Evolutionary conservation across 768 basidiomycete genomes (phyloP).

Genomic region (Trametes sanguinea): DNA sequence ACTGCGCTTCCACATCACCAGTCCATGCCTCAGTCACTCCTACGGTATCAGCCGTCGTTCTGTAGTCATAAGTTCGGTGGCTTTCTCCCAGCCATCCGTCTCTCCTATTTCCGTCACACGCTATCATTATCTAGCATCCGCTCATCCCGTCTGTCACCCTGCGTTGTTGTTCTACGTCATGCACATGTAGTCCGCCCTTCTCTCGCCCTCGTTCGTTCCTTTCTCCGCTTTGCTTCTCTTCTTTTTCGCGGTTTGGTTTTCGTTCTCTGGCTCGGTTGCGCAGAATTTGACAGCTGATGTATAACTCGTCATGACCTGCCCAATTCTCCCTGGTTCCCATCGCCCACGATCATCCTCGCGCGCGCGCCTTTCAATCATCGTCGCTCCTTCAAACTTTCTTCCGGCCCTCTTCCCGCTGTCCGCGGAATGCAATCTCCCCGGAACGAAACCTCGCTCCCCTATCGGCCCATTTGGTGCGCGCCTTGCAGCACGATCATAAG

Average conservation of each 20-base stretch:
- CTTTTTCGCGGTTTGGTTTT: not conserved
- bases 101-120: conserved; percentile 12
- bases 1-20: not conserved
- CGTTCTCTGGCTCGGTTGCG: conserved; percentile 3
- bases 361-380: not conserved
- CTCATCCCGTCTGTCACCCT: conserved; percentile 1
- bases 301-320: conserved; percentile 18
- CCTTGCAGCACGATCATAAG: conserved; percentile 60
- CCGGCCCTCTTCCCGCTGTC: not conserved
- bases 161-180: conserved; percentile 3
- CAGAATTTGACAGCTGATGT: conserved; percentile 20
- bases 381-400: conserved; percentile 4
- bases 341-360: not conserved
- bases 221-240: too few relatives aligned
- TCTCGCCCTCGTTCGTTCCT: not conserved
- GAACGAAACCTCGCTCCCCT: not conserved
- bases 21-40: not conserved
- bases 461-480: conserved; percentile 1
- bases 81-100: conserved; percentile 8
- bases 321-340: conserved; percentile 9
- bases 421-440: not conserved
- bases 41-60: conserved; percentile 11
- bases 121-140: conserved; percentile 17
- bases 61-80: conserved; percentile 10
- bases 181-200: conserved; percentile 17